Evolutionary conservation across 352 stramenopile species (phyloP).

Genomic region (Globisporangium splendens): DNA sequence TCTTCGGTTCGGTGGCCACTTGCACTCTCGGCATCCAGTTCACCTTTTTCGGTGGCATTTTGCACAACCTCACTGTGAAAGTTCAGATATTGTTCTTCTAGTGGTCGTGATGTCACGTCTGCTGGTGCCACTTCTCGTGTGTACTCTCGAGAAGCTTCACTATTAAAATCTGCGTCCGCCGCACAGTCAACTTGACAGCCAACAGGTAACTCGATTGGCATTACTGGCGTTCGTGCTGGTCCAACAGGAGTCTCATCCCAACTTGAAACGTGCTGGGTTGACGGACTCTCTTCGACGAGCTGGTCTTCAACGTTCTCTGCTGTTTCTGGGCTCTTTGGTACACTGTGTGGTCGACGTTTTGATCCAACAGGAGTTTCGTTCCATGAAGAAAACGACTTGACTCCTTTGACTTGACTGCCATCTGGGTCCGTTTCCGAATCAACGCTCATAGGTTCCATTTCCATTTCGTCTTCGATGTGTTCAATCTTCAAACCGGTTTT

Average conservation of each 20-base stretch:
- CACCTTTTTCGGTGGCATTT: background rate
- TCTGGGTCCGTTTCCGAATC: background rate
- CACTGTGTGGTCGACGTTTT: background rate
- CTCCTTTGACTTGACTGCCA: background rate
- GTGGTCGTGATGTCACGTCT: background rate
- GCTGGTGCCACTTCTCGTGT: background rate
- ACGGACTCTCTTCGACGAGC: background rate
- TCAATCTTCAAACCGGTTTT: background rate
- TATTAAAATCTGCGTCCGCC: background rate
- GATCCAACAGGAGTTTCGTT: slow-evolving; percentile 9
- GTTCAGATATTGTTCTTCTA: background rate
- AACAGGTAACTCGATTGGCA: no score
- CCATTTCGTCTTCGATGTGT: background rate
- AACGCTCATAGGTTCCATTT: background rate
- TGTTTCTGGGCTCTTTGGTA: background rate
- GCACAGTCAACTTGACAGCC: background rate
- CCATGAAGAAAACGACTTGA: slow-evolving; percentile 3
- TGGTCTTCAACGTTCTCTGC: background rate
- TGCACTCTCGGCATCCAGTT: background rate
- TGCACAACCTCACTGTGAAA: background rate
- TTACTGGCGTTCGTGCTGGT: slow-evolving; percentile 3
- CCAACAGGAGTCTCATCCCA: slow-evolving; percentile 3
- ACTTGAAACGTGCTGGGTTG: background rate
- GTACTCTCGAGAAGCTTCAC: background rate
- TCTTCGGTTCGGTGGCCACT: background rate